Conservation (phyloP, 2,329 filamentous ascomycete species). For the Xylariaceae sp. region DNA sequence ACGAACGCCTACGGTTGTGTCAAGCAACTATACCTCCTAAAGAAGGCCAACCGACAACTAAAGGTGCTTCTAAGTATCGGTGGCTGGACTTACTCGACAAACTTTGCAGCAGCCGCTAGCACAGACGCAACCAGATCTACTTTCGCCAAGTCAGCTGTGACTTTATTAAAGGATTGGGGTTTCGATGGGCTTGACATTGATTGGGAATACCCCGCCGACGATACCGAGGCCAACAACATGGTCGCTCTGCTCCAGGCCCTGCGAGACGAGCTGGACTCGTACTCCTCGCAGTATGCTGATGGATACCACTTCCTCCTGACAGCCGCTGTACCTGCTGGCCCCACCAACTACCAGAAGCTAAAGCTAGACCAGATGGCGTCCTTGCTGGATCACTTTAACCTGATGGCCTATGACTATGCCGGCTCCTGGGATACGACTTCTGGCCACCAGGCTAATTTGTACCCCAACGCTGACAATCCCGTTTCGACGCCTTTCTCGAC, state of each 20-base stretch:
- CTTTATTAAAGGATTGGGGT: constrained; percentile 73
- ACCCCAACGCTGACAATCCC: constrained; percentile 55
- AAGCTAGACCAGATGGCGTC: constrained; percentile 49
- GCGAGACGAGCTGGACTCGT: constrained; percentile 51
- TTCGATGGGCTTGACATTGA: constrained; percentile 49
- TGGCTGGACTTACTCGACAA: constrained; percentile 81
- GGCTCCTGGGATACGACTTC: constrained; percentile 66
- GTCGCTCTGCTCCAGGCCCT: constrained; percentile 48
- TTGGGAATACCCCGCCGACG: constrained; percentile 45
- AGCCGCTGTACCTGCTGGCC: constrained; percentile 54
- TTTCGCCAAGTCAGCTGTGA: constrained; percentile 72
- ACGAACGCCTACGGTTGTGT: constrained; percentile 79
- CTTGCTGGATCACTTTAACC: constrained; percentile 57
- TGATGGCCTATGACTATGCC: constrained; percentile 76
- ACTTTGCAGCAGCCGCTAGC: constrained; percentile 70
- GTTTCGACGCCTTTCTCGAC: constrained; percentile 70
- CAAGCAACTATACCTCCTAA: constrained; percentile 78
- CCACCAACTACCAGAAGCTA: constrained; percentile 50
- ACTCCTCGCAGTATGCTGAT: constrained; percentile 46
- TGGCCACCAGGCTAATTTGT: constrained; percentile 75
- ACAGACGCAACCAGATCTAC: constrained; percentile 61
- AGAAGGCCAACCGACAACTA: constrained; percentile 75
- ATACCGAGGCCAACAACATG: constrained; percentile 47
- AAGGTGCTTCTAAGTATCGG: constrained; percentile 82
- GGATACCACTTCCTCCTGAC: constrained; percentile 58